phyloP scores from a whole-genome alignment of 768 basidiomycete genomes.

The Suillus alpinus region DNA sequence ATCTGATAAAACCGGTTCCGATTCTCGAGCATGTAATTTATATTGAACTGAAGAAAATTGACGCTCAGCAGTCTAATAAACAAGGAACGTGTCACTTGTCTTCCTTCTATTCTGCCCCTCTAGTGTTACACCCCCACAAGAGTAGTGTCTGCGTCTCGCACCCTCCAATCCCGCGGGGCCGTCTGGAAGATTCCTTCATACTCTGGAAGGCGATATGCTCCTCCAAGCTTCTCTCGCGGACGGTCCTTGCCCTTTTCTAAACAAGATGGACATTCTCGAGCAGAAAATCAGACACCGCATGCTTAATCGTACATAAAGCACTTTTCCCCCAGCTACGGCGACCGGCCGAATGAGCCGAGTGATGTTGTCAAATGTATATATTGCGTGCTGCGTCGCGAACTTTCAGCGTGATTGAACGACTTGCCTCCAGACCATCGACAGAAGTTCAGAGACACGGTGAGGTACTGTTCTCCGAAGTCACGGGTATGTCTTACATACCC shows the following conservation, averaged over 20 bases:
- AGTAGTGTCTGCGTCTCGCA: too few species aligned
- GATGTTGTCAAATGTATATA: slow-evolving; percentile 57
- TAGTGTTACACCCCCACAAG: too few species aligned
- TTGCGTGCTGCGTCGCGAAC: background rate
- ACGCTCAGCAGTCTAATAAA: background rate
- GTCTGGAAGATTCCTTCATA: slow-evolving; percentile 69
- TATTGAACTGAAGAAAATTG: background rate
- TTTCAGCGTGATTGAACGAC: background rate
- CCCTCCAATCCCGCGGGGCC: slow-evolving; percentile 14
- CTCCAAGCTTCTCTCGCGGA: slow-evolving; percentile 58
- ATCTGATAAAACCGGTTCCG: too few species aligned
- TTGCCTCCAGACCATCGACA: slow-evolving; percentile 52
- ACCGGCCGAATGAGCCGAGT: slow-evolving; percentile 63
- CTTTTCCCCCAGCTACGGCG: slow-evolving; percentile 66
- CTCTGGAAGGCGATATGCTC: slow-evolving; percentile 71
- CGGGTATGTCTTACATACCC: slow-evolving; percentile 62
- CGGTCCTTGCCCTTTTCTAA: slow-evolving; percentile 61
- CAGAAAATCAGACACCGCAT: slow-evolving; percentile 59
- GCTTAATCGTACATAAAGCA: slow-evolving; percentile 47
- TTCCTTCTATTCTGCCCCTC: too few species aligned
- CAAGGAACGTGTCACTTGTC: too few species aligned
- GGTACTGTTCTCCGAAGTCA: slow-evolving; percentile 51
- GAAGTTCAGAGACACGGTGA: slow-evolving; percentile 68
- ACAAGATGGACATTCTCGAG: slow-evolving; percentile 67
- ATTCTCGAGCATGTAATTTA: too few species aligned